Conservation (phyloP, 495 filamentous ascomycete species). For the Hyaloscypha bicolor region DNA sequence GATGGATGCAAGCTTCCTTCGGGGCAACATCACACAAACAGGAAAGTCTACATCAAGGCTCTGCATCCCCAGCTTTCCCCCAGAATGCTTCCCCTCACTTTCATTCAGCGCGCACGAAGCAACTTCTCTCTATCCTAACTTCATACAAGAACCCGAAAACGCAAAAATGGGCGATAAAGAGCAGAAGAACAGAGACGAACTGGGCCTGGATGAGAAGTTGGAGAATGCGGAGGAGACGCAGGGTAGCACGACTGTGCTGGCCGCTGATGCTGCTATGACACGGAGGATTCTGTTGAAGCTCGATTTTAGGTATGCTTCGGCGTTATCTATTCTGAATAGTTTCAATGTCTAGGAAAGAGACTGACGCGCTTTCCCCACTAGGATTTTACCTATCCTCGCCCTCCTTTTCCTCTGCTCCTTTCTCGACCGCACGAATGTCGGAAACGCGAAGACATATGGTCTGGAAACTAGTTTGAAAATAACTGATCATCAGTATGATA, state of each 20-base stretch:
- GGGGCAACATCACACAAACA: neutral
- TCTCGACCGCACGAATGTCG: conserved; percentile 81
- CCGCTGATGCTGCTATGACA: conserved; percentile 32
- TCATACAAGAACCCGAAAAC: no score
- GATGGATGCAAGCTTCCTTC: conserved; percentile 1
- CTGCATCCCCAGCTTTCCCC: conserved; percentile 10
- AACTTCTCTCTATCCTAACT: no score
- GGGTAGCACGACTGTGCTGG: neutral
- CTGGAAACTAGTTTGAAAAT: conserved; percentile 64
- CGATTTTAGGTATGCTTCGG: conserved; percentile 49
- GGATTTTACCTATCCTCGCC: conserved; percentile 52
- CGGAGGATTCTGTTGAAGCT: conserved; percentile 53
- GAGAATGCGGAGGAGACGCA: conserved; percentile 2
- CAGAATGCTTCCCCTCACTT: conserved; percentile 29
- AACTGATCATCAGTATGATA: conserved; percentile 72
- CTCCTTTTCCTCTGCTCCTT: conserved; percentile 85
- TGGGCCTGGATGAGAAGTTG: conserved; percentile 15
- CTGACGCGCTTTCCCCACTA: conserved; percentile 23
- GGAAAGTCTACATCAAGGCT: conserved; percentile 1
- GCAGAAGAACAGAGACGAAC: neutral
- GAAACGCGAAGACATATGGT: conserved; percentile 85
- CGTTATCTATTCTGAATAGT: neutral
- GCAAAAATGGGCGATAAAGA: neutral
- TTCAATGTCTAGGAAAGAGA: neutral
- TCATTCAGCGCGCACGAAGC: neutral